Base-by-base conservation (phyloP, 768 basidiomycete genomes). In the Galerina sulciceps region DNA sequence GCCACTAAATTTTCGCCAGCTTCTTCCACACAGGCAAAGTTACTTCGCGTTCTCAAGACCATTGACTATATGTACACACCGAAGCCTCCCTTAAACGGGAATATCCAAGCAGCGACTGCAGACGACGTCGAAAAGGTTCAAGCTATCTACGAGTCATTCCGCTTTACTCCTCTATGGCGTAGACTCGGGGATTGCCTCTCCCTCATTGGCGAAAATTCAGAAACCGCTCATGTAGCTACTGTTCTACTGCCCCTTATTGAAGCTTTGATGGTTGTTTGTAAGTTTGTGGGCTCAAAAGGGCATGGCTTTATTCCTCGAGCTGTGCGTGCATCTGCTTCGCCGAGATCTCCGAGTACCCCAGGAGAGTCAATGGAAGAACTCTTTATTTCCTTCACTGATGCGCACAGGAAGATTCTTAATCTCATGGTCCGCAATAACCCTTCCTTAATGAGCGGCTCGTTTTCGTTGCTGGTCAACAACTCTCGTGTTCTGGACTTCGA, bases 341-440 rank as follows among this genome's bases (percentile, higher is more conserved):
- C 92, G 2, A 77, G 77, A 64, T 87, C 89, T 4, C 85, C 89
- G 15, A 79, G 83, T 18, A 87, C 87, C 2, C 82, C 89, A 15
- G 81, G 81, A 54, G 91, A 93, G 63, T 83, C 88, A 3, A 90
- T 91, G 88, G 91, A 93, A 60, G 94, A 96, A 60, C 81, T 96
- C 13, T 99, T 99, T 70, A 88, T 96, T 46, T 81, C 85, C 6
- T 99, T 99, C 76, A 98, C 96, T 9, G 95, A 96, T 65, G 83
- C 88, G 14, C 96, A 99, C 70, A 84, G 94, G 59, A 96, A 96
- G 72, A 85, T 97, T 46, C 83, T 99, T 55, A 99, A 99, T 72
- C 80, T 95, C 60, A 96, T 99, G 90, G 96, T 99, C 31, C 90
- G 97, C 62, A 98, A 96, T 73, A 99, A 99, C 70, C 97, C 97